phyloP scores from a whole-genome alignment of 2,329 filamentous ascomycete species.

The Ophiostoma piceae region DNA sequence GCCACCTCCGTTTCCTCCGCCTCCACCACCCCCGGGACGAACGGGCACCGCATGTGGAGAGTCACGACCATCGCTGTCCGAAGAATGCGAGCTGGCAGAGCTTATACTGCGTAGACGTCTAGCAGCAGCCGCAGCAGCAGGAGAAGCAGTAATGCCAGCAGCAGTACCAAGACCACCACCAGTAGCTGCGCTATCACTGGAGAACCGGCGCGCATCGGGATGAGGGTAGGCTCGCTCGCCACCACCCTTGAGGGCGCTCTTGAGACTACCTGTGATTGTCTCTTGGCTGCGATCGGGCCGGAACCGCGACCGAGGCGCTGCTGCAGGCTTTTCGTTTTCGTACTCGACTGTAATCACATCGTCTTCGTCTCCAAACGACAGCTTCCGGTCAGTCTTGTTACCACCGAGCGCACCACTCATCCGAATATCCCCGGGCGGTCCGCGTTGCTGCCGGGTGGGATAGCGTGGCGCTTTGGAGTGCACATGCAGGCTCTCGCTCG shows the following conservation, averaged over 20 bases:
- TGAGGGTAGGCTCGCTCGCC: background rate
- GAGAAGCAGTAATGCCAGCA: background rate
- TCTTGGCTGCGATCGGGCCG: slow-evolving; percentile 6
- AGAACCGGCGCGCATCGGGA: background rate
- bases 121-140: background rate
- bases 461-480: slow-evolving; percentile 14
- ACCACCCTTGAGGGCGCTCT: slow-evolving; percentile 3
- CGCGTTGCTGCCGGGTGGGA: slow-evolving; percentile 1
- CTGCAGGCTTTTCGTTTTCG: background rate
- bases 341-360: slow-evolving; percentile 14
- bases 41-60: background rate
- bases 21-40: background rate
- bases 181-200: background rate
- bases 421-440: background rate
- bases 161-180: background rate
- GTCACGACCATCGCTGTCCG: background rate
- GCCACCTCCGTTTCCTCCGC: background rate
- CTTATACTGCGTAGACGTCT: background rate
- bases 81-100: slow-evolving; percentile 4
- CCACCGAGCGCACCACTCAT: slow-evolving; percentile 16
- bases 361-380: background rate
- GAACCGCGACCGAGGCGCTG: background rate
- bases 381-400: background rate
- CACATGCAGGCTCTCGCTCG: slow-evolving; percentile 20
- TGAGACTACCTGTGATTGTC: background rate